Conservation (phyloP, 2,329 filamentous ascomycete species). For the Ophiostoma sp. region DNA sequence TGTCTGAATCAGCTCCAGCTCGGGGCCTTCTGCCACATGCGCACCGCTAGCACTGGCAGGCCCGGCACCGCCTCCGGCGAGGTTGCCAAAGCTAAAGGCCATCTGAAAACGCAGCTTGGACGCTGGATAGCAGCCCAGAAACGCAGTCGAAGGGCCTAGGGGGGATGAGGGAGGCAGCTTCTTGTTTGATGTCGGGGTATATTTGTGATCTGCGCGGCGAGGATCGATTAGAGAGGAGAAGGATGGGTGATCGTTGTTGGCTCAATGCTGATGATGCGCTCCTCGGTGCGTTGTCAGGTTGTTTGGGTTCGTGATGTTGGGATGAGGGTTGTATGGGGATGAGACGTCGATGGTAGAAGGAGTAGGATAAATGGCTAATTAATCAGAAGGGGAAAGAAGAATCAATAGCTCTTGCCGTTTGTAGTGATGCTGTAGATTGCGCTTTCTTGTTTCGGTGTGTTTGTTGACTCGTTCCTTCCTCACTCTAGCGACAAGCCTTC, state of each 20-base stretch:
- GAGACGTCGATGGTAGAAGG: neutral
- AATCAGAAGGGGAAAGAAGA: neutral
- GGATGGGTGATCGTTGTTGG: no score
- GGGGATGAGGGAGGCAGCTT: slow-evolving; percentile 17
- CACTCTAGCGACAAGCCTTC: neutral
- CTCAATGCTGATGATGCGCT: neutral
- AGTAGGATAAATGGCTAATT: neutral
- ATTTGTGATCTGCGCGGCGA: neutral
- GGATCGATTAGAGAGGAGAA: neutral
- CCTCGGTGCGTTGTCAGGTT: neutral
- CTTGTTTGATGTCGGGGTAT: neutral
- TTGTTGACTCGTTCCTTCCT: slow-evolving; percentile 2
- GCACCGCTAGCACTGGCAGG: slow-evolving; percentile 32
- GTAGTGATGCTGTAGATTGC: neutral
- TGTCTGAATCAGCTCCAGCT: slow-evolving; percentile 73
- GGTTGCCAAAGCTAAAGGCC: slow-evolving; percentile 59
- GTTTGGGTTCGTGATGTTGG: neutral
- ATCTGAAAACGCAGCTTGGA: slow-evolving; percentile 37
- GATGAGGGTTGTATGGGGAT: neutral
- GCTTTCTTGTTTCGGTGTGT: neutral
- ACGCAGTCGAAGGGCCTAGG: slow-evolving; percentile 19
- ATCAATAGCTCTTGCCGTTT: neutral
- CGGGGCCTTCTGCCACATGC: slow-evolving; percentile 47
- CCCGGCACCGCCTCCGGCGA: slow-evolving; percentile 41
- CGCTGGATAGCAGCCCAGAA: slow-evolving; percentile 21